Percentiles rank a stretch among this genome's conserved stretches.
Conservation (phyloP, 2,329 filamentous ascomycete genomes). For the Dothideomycetes sp. region DNA sequence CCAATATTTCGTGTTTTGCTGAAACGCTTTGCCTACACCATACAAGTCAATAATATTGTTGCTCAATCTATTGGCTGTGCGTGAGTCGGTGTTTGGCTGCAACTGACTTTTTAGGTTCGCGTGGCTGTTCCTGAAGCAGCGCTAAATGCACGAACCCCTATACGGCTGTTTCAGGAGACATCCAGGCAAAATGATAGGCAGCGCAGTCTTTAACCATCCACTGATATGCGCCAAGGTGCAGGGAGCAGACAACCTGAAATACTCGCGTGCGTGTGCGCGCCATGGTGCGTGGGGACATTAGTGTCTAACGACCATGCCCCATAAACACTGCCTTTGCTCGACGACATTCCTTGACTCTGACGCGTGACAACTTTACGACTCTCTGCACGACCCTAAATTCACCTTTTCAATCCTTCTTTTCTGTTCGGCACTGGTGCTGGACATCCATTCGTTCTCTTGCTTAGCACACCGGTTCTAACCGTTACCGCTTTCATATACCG, state of each 20-base stretch:
- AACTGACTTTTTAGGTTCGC: too few relatives aligned
- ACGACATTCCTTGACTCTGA: background rate
- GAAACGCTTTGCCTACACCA: too few relatives aligned
- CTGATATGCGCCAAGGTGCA: background rate
- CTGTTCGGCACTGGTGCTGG: background rate
- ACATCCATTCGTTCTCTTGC: background rate
- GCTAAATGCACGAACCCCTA: too few relatives aligned
- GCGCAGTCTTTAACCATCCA: too few relatives aligned
- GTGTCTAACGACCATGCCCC: background rate
- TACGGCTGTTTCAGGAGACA: too few relatives aligned
- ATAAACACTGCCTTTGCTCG: background rate
- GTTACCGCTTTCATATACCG: background rate
- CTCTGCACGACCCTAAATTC: background rate
- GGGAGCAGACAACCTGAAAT: background rate
- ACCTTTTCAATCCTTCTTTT: background rate
- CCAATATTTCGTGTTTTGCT: too few relatives aligned
- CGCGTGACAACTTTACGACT: background rate
- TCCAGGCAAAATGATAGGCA: too few relatives aligned
- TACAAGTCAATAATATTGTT: too few relatives aligned
- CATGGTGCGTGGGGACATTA: background rate
- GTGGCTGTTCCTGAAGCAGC: too few relatives aligned
- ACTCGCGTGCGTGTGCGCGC: background rate
- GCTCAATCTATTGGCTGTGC: too few relatives aligned
- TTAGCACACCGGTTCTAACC: background rate
- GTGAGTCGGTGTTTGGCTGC: too few relatives aligned